A percentile compares a stretch with the other conserved stretches of the same genome.
Conservation (phyloP, 1,139 yeast species). For the Yamadazyma epiphylla region DNA sequence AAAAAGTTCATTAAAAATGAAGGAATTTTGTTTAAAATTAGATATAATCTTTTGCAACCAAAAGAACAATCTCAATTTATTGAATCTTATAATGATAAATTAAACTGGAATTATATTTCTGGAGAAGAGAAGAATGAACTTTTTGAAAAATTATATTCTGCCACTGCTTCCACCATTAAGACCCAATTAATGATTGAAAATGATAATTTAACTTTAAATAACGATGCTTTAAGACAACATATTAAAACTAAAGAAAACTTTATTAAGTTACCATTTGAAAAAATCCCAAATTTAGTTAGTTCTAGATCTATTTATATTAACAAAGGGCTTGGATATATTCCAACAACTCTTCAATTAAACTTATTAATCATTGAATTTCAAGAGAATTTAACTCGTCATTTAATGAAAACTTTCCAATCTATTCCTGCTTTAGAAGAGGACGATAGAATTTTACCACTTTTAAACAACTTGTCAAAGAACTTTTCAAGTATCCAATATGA, state of each 20-base stretch:
- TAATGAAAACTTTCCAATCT: slow-evolving; percentile 69
- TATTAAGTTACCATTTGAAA: slow-evolving; percentile 84
- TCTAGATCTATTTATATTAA: slow-evolving; percentile 63
- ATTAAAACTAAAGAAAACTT: slow-evolving; percentile 54
- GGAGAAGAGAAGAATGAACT: slow-evolving; percentile 56
- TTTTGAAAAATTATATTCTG: slow-evolving; percentile 50
- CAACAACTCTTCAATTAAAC: slow-evolving; percentile 73
- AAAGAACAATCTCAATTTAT: slow-evolving; percentile 74
- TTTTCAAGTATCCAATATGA: slow-evolving; percentile 59
- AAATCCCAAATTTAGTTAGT: slow-evolving; percentile 71
- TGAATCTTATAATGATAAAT: slow-evolving; percentile 43
- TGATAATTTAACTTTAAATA: slow-evolving; percentile 26
- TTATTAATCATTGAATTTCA: slow-evolving; percentile 67
- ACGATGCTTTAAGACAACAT: slow-evolving; percentile 41
- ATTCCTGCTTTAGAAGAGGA: slow-evolving; percentile 89
- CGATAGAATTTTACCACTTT: slow-evolving; percentile 79
- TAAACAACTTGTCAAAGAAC: slow-evolving; percentile 74
- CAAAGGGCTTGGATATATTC: slow-evolving; percentile 78
- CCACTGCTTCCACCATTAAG: slow-evolving; percentile 39
- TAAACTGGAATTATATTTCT: slow-evolving; percentile 69
- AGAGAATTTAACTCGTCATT: slow-evolving; percentile 45
- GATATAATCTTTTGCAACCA: slow-evolving; percentile 63
- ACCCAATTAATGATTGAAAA: slow-evolving; percentile 28
- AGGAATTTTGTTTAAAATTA: slow-evolving; percentile 63
- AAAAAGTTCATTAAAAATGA: slow-evolving; percentile 77